phyloP scores from a whole-genome alignment of 2,329 filamentous ascomycete genomes.

The Talaromyces sp. region DNA sequence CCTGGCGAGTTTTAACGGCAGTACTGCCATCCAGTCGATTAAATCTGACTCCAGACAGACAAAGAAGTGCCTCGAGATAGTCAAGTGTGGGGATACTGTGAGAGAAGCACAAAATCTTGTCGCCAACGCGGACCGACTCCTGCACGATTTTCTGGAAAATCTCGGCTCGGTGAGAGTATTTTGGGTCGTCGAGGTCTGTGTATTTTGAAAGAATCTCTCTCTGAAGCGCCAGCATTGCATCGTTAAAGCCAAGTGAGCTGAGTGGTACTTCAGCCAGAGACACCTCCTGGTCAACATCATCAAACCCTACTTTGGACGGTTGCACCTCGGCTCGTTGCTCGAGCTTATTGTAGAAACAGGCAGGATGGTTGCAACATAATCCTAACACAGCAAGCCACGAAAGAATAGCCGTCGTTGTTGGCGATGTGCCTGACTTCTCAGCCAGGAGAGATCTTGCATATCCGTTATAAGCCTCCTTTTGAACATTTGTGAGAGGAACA shows the following conservation, averaged over 20 bases:
- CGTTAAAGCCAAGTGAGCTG: conserved; percentile 33
- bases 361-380: conserved; percentile 56
- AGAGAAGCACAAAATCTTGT: conserved; percentile 79
- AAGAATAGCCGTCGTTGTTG: conserved; percentile 44
- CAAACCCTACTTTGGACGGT: conserved; percentile 12
- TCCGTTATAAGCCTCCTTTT: conserved; percentile 57
- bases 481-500: conserved; percentile 62
- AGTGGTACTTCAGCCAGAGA: conserved; percentile 21
- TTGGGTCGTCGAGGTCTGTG: conserved; percentile 36
- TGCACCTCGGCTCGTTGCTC: conserved; percentile 29
- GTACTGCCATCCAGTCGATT: conserved; percentile 67
- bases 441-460: conserved; percentile 42
- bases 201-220: conserved; percentile 25
- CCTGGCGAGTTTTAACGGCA: conserved; percentile 53
- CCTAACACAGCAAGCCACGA: conserved; percentile 50
- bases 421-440: conserved; percentile 19
- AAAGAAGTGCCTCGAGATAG: conserved; percentile 59
- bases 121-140: conserved; percentile 54
- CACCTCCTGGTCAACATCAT: conserved; percentile 16
- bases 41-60: conserved; percentile 40
- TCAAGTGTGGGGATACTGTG: conserved; percentile 66
- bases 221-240: conserved; percentile 29
- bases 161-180: conserved; percentile 62
- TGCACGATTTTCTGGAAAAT: conserved; percentile 66
- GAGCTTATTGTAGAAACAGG: conserved; percentile 48